A percentile compares a stretch with the other conserved stretches of the same genome.
Conservation (phyloP, 1,139 yeast genomes). For the Arxiozyma slooffiae region DNA sequence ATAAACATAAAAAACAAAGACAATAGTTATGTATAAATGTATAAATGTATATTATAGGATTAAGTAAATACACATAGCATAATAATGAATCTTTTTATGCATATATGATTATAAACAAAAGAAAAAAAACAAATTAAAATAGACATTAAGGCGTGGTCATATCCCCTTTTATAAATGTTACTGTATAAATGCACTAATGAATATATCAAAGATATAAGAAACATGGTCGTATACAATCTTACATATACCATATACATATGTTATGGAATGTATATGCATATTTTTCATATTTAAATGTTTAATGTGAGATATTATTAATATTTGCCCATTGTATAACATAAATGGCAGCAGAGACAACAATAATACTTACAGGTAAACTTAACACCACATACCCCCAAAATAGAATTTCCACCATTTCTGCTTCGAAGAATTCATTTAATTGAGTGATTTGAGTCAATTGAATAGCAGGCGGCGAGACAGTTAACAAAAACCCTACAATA, state of each 20-base stretch:
- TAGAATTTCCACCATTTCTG: slow-evolving; percentile 64
- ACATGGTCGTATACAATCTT: not conserved
- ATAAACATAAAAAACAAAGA: slow-evolving; percentile 3
- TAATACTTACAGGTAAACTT: slow-evolving; percentile 64
- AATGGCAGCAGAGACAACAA: slow-evolving; percentile 57
- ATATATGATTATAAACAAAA: not conserved
- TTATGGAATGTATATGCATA: not conserved
- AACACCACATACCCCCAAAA: slow-evolving; percentile 71
- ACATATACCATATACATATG: not conserved
- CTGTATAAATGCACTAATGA: not conserved
- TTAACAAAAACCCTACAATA: slow-evolving; percentile 60
- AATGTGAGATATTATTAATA: not conserved
- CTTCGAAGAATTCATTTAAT: slow-evolving; percentile 49
- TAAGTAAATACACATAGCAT: not conserved
- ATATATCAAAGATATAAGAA: not conserved
- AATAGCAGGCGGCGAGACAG: slow-evolving; percentile 71
- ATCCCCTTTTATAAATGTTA: too few species aligned
- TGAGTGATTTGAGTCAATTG: slow-evolving; percentile 71
- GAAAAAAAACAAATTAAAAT: too few species aligned
- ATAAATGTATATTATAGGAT: not conserved
- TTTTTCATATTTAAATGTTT: not conserved
- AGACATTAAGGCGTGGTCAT: not conserved
- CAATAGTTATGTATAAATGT: slow-evolving; percentile 6
- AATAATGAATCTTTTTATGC: not conserved
- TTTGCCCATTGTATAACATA: slow-evolving; percentile 34